Conservation (phyloP, 257 asterid species). For the Primulina huaijiensis region DNA sequence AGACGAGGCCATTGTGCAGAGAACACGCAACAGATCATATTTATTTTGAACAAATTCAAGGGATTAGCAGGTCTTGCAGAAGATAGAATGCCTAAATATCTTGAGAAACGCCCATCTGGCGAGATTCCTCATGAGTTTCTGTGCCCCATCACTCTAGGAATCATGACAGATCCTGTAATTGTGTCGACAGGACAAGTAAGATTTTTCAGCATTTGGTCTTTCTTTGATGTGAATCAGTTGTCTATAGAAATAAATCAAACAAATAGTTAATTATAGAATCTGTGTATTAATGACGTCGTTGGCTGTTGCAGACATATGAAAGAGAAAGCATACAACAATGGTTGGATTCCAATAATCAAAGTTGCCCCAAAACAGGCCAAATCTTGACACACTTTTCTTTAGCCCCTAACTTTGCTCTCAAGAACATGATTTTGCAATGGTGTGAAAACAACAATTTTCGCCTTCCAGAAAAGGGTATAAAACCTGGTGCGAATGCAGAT, state of each 20-base stretch:
- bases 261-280: no score
- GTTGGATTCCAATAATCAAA: conserved; percentile 59
- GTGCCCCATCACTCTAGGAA: conserved; percentile 87
- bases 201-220: background rate
- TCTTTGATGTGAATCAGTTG: no score
- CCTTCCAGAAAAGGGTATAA: conserved; percentile 38
- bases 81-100: conserved; percentile 29
- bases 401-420: conserved; percentile 80
- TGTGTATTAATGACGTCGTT: no score
- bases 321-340: conserved; percentile 76
- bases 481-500: background rate
- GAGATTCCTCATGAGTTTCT: conserved; percentile 70
- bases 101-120: conserved; percentile 27
- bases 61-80: conserved; percentile 48
- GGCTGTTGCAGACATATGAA: conserved; percentile 60
- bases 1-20: conserved; percentile 44
- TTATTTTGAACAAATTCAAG: conserved; percentile 59
- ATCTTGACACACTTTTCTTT: conserved; percentile 40
- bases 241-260: no score
- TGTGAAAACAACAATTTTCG: conserved; percentile 55
- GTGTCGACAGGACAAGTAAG: conserved; percentile 86
- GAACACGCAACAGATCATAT: conserved; percentile 44
- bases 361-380: conserved; percentile 86
- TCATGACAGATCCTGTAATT: conserved; percentile 90
- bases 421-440: conserved; percentile 72